Conservation (phyloP, 2,329 filamentous ascomycete species). For the Lecanoromycetidae sp. region DNA sequence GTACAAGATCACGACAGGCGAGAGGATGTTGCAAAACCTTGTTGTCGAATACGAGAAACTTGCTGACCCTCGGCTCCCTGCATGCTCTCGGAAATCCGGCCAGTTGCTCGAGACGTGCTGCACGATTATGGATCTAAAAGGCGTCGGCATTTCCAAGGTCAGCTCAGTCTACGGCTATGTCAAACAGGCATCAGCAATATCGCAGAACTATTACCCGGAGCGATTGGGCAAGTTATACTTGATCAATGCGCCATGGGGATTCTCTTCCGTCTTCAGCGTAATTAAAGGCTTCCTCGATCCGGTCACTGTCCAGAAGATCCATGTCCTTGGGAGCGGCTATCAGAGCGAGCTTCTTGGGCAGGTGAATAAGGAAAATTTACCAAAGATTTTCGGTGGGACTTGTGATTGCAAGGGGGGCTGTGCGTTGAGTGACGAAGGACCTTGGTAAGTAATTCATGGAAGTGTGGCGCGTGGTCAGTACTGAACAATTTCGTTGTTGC, state of each 20-base stretch:
- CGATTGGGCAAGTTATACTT: slow-evolving; percentile 90
- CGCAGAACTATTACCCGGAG: slow-evolving; percentile 98
- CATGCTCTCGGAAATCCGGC: slow-evolving; percentile 84
- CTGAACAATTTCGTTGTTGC: not conserved
- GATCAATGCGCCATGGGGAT: slow-evolving; percentile 97
- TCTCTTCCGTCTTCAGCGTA: slow-evolving; percentile 70
- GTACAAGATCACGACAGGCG: slow-evolving; percentile 81
- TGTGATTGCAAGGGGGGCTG: slow-evolving; percentile 79
- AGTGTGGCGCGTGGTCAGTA: slow-evolving; percentile 47
- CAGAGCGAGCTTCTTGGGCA: slow-evolving; percentile 73
- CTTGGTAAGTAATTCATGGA: slow-evolving; percentile 49
- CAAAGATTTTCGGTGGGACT: slow-evolving; percentile 68
- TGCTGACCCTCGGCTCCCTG: slow-evolving; percentile 80
- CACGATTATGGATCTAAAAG: slow-evolving; percentile 96
- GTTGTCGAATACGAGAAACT: slow-evolving; percentile 97
- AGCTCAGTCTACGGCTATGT: slow-evolving; percentile 82
- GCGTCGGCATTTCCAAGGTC: slow-evolving; percentile 71
- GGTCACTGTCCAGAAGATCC: slow-evolving; percentile 91
- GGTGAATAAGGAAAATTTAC: slow-evolving; percentile 80
- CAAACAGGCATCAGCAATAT: slow-evolving; percentile 71
- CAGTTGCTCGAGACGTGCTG: slow-evolving; percentile 93
- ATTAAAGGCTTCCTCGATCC: slow-evolving; percentile 94
- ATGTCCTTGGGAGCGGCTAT: slow-evolving; percentile 72
- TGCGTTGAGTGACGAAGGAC: slow-evolving; percentile 74
- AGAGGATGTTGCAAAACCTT: slow-evolving; percentile 93